Base-by-base conservation (phyloP, 2,329 filamentous ascomycete genomes). In the Diaporthe eres region DNA sequence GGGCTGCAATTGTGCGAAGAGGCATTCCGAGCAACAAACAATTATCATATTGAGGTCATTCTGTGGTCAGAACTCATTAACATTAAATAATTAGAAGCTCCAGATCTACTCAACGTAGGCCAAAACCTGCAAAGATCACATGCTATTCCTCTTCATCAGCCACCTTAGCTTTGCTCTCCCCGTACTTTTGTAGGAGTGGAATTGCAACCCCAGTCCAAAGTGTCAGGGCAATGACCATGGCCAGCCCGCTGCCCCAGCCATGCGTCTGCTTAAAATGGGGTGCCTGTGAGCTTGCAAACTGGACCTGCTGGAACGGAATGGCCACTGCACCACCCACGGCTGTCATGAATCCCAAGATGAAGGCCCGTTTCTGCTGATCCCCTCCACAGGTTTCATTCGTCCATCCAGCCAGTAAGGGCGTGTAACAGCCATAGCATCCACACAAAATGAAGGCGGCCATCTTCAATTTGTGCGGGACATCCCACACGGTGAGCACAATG, bases 331-430 rank as follows among this genome's bases (percentile, higher is more conserved):
- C 79, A 12, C 84, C 84, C 9, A 85, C 82, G 1, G 82, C 82
- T 0, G 82, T 81, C 81, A 85, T 85, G 75, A 85, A 83, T 5
- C 82, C 84, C 4, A 86, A 78, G 13, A 85, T 79, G 60, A 86
- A 86, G 0, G 83, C 85, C 10, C 85, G 83, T 75, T 86, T 85
- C 78, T 87, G 85, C 74, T 86, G 83, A 70, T 86, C 85, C 5
- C 84, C 84, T 1, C 84, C 85, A 65, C 85, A 86, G 0, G 83
- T 79, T 75, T 84, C 82, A 75, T 86, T 86, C 1, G 81, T 78
- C 85, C 85, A 86, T 0, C 84, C 84, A 0, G 84, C 84, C 0
- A 86, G 79, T 12, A 87, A 78, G 4, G 85, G 85, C 1, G 85
- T 86, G 78, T 82, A 86, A 72, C 84, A 86, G 39, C 85, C 85